phyloP scores from a whole-genome alignment of 2,329 filamentous ascomycete species.

The Xylaria multiplex region DNA sequence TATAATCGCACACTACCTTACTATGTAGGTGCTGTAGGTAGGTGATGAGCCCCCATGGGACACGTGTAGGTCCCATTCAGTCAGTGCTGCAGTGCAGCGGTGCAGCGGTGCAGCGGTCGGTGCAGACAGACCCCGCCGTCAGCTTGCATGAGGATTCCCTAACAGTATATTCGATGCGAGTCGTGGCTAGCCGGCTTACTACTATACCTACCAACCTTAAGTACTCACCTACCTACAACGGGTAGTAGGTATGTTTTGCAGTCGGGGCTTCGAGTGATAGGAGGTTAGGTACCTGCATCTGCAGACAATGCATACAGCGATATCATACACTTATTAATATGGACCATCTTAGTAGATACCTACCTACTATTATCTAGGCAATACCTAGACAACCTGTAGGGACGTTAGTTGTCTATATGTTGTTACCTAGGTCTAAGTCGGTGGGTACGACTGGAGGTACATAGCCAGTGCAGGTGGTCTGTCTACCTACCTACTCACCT shows the following conservation, averaged over 20 bases:
- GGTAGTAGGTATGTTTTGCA: conserved; percentile 13
- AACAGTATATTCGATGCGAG: conserved; percentile 15
- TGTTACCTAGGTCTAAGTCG: too few species aligned
- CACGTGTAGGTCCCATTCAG: not conserved
- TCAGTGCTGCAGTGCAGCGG: not conserved
- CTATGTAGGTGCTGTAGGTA: too few species aligned
- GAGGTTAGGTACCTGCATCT: conserved; percentile 12
- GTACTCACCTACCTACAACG: not conserved
- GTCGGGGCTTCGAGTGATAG: not conserved
- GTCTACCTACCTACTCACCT: too few species aligned
- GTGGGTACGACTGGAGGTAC: too few species aligned
- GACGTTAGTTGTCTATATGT: not conserved
- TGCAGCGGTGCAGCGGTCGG: not conserved
- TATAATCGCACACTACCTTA: not conserved
- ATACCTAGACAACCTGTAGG: not conserved
- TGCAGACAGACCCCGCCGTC: conserved; percentile 15
- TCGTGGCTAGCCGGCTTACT: conserved; percentile 27
- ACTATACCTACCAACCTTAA: not conserved
- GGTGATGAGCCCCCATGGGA: not conserved
- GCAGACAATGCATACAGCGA: conserved; percentile 1
- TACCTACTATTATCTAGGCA: not conserved
- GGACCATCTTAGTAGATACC: not conserved
- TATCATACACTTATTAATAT: not conserved
- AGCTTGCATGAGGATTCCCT: conserved; percentile 27
- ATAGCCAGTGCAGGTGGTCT: too few species aligned